Base-by-base conservation (phyloP, 2,329 filamentous ascomycete genomes). In the Fusarium setosum region DNA sequence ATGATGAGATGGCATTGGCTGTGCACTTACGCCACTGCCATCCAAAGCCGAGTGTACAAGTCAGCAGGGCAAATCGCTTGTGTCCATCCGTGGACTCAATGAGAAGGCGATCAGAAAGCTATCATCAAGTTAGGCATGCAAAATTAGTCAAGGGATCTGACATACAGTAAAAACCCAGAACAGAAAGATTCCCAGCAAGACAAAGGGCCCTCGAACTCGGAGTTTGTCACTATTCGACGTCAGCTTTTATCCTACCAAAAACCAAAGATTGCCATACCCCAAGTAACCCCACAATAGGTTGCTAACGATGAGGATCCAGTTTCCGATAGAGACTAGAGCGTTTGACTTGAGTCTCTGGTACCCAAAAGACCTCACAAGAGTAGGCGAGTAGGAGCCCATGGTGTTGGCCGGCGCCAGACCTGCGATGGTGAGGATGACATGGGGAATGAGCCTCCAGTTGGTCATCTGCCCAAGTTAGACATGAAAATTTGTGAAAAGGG, bases 371-470 rank as follows among this genome's bases (percentile, higher is more conserved):
- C 59, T 65, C 4, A 79, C 76, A 65, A 71, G 63, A 3, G 60
- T 70, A 6, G 68, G 68, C 3, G 65, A 59, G 38, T 71, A 71
- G 1, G 67, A 68, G 1, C 65, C 5, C 56, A 70, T 69, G 0
- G 61, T 70, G 10, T 29, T 49, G 5, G 64, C 64, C 3, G 64
- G 67, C 0, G 61, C 59, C 15, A 70, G 63, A 38, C 67, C 65
- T 12, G 57, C 53, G 26, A 70, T 59, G 8, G 67, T 70, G 1
- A 66, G 50, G 4, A 70, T 41, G 31, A 79, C 35, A 42, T 80
- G 78, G 4, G 77, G 73, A 8, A 79, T 60, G 7, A 80, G 69
- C 18, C 61, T 72, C 77, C 76, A 79, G 65, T 79, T 79, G 13
- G 76, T 77, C 15, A 79, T 67, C 74, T 79, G 21, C 12, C 9